phyloP scores from a whole-genome alignment of 345 rosid species.

The Fremontodendron californicum region DNA sequence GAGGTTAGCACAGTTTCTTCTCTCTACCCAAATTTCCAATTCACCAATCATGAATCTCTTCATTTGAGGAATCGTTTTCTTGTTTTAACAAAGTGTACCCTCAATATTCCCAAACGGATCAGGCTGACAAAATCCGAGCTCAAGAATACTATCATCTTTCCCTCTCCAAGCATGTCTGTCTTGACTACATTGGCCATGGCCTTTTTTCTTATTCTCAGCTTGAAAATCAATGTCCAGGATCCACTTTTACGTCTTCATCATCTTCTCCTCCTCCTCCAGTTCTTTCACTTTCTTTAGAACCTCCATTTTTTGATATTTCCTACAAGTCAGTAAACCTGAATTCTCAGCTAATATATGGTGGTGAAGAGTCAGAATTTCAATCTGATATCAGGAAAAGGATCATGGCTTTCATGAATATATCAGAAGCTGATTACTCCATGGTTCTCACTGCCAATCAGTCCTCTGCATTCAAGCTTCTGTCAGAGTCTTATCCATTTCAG shows the following conservation, averaged over 20 bases:
- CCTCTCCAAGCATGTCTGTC: slow-evolving; percentile 43
- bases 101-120: slow-evolving; percentile 41
- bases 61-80: slow-evolving; percentile 46
- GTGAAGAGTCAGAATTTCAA: slow-evolving; percentile 47
- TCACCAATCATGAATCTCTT: slow-evolving; percentile 86
- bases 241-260: neutral
- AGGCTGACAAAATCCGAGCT: slow-evolving; percentile 56
- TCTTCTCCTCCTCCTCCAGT: slow-evolving; percentile 23
- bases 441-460: slow-evolving; percentile 64
- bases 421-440: slow-evolving; percentile 64
- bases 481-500: slow-evolving; percentile 63
- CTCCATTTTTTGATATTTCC: slow-evolving; percentile 45
- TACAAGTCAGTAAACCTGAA: slow-evolving; percentile 42
- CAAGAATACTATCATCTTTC: slow-evolving; percentile 63
- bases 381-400: slow-evolving; percentile 48
- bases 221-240: neutral
- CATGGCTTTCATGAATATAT: slow-evolving; percentile 65
- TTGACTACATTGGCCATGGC: slow-evolving; percentile 64
- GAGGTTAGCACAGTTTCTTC: slow-evolving; percentile 38
- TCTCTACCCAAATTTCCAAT: slow-evolving; percentile 35
- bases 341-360: slow-evolving; percentile 34
- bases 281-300: neutral
- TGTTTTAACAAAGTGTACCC: slow-evolving; percentile 48
- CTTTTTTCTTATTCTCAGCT: slow-evolving; percentile 71
- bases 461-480: slow-evolving; percentile 68